phyloP scores from a whole-genome alignment of 345 rosid species.

The Anastatica hierochuntica region DNA sequence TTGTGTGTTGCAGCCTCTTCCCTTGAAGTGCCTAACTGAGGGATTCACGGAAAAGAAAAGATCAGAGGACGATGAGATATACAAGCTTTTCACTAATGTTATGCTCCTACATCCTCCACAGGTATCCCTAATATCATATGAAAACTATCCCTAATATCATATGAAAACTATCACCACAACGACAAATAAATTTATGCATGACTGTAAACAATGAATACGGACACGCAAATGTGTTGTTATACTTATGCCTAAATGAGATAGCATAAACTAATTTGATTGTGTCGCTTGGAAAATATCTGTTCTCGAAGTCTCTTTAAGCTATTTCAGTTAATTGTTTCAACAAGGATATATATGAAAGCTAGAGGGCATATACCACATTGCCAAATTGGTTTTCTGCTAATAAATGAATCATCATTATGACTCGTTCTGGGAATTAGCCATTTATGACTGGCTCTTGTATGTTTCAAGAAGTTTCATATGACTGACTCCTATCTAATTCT shows the following conservation, averaged over 20 bases:
- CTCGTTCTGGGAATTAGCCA: neutral
- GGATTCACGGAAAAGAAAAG: conserved; percentile 55
- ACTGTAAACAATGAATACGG: too few species aligned
- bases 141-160: neutral
- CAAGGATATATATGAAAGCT: neutral
- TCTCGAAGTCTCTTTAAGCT: too few species aligned
- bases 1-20: conserved; percentile 59
- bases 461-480: too few species aligned
- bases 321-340: too few species aligned
- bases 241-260: neutral
- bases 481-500: conserved; percentile 1
- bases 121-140: conserved; percentile 31
- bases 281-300: too few species aligned
- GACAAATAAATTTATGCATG: too few species aligned
- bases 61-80: conserved; percentile 53
- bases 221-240: too few species aligned
- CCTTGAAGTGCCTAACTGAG: conserved; percentile 77
- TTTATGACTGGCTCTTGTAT: neutral
- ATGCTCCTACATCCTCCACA: conserved; percentile 62
- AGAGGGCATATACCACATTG: neutral
- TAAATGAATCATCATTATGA: conserved; percentile 1
- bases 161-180: too few species aligned
- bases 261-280: too few species aligned
- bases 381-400: neutral
- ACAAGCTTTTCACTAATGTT: conserved; percentile 75